Conservation (phyloP, 2,329 filamentous ascomycete species). For the Fusarium equiseti region DNA sequence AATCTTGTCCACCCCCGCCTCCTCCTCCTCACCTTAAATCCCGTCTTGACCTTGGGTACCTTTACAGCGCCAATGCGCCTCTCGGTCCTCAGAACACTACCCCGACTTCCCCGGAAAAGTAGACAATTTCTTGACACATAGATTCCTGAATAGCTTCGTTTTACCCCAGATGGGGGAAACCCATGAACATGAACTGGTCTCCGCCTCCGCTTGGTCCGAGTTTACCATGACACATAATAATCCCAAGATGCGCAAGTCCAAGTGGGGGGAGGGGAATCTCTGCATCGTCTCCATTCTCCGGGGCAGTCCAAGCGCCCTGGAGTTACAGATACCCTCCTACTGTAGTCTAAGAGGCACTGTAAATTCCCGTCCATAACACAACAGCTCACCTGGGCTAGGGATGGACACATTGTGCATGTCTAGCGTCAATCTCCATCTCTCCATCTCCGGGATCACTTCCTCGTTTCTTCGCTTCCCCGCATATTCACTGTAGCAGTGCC, state of each 20-base stretch:
- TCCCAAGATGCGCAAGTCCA: neutral
- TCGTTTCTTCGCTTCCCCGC: conserved; percentile 19
- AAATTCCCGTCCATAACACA: neutral
- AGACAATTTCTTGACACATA: conserved; percentile 3
- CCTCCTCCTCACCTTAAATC: neutral
- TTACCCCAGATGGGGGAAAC: conserved; percentile 30
- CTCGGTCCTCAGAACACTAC: conserved; percentile 3
- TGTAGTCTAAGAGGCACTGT: neutral
- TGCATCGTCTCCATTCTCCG: neutral
- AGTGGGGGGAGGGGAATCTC: neutral
- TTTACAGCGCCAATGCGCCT: neutral
- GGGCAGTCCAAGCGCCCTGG: neutral
- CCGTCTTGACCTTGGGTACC: neutral
- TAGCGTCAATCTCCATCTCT: conserved; percentile 20
- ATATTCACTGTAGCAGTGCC: neutral
- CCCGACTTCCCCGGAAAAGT: conserved; percentile 32
- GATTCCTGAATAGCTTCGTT: conserved; percentile 6
- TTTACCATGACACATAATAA: conserved; percentile 32
- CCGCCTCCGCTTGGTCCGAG: conserved; percentile 10
- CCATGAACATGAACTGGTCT: neutral
- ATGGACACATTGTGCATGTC: conserved; percentile 37
- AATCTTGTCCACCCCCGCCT: neutral
- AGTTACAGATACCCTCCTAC: neutral
- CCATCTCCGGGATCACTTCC: conserved; percentile 8
- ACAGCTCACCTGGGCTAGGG: conserved; percentile 28